These are phyloP conservation scores for Scheffersomyces cryptocercus DNA, from an alignment of 1,139 yeast genomes.

Conservation along the genomic window DNA sequence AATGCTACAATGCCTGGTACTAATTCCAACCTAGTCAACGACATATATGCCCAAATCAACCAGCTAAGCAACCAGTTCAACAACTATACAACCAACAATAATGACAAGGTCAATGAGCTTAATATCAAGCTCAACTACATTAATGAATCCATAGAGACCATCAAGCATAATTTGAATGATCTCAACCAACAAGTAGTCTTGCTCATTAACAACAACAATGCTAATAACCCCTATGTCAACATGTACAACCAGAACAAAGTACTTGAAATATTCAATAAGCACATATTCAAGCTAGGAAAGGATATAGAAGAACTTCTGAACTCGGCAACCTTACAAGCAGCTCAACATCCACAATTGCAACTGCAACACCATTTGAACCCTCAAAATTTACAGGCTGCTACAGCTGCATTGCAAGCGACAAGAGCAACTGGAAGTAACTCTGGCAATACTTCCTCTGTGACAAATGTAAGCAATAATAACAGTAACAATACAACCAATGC, in stretches of 20 bases:
- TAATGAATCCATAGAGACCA: slow-evolving; percentile 22
- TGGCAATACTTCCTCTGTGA: background rate
- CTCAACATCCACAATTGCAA: slow-evolving; percentile 4
- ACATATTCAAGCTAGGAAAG: slow-evolving; percentile 22
- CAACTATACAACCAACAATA: slow-evolving; percentile 20
- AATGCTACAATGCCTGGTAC: slow-evolving; percentile 1
- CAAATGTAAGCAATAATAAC: background rate
- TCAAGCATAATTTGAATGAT: slow-evolving; percentile 11
- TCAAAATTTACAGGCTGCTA: background rate
- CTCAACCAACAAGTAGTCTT: slow-evolving; percentile 13
- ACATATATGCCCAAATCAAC: slow-evolving; percentile 10
- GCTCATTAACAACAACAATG: slow-evolving; percentile 9
- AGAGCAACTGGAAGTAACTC: background rate
- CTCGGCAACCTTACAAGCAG: background rate
- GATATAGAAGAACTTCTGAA: slow-evolving; percentile 22
- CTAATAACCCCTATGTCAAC: slow-evolving; percentile 1
- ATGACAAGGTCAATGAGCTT: slow-evolving; percentile 24
- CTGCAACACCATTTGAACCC: slow-evolving; percentile 5
- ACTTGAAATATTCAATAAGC: slow-evolving; percentile 23
- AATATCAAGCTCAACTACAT: slow-evolving; percentile 27
- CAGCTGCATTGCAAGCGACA: background rate
- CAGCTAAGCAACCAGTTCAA: slow-evolving; percentile 19
- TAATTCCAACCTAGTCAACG: slow-evolving; percentile 4
- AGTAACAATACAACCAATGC: background rate
- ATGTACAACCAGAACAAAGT: slow-evolving; percentile 10